Base-by-base conservation (phyloP, 352 stramenopile species). In the Phytophthora pisi region DNA sequence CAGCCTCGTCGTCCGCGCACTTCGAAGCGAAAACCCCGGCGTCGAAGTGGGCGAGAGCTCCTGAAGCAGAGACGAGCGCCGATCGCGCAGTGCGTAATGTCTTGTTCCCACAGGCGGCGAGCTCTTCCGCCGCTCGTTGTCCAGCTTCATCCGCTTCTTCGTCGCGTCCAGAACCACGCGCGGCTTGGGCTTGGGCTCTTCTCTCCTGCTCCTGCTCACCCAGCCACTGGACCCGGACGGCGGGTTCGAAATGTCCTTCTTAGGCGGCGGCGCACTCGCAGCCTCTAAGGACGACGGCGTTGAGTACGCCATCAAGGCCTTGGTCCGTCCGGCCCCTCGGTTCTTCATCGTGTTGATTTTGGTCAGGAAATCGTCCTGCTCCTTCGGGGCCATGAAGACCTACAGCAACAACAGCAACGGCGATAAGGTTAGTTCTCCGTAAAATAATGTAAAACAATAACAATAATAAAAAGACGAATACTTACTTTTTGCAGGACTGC, bases 261-360 rank as follows among this genome's bases (percentile, higher is more conserved):
- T 70, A 4, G 59, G 60, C 23, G 36, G 11, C 15, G 68, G 64
- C 3, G 67, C 74, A 56, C 71, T 82, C 1, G 56, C 58, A 18
- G 31, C 15, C 58, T 82, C 74, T 6, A 83, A 51, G 1, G 68
- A 74, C 5, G 59, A 61, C 34, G 43, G 0, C 3, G 49, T 46
- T 16, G 57, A 42, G 18, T 70, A 72, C 9, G 70, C 49, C 34
- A 61, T 38, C 6, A 28, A 11, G 18, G 61, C 54, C 6, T 2
- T 40, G 8, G 16, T 68, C 18, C 5, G 13, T 0, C 54, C 52
- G 16, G 47, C 11, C n/a, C 64, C 67, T 11, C 68, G 68, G 57
- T 75, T 77, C 53, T 2, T 5, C 9, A 31, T 43, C 7, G 71
- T 82, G 28, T 77, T 70, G 4, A 79, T 51, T 7, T 40, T 51